phyloP scores from a whole-genome alignment of 2,329 filamentous ascomycete species.

The Dactylellina parvicollis region DNA sequence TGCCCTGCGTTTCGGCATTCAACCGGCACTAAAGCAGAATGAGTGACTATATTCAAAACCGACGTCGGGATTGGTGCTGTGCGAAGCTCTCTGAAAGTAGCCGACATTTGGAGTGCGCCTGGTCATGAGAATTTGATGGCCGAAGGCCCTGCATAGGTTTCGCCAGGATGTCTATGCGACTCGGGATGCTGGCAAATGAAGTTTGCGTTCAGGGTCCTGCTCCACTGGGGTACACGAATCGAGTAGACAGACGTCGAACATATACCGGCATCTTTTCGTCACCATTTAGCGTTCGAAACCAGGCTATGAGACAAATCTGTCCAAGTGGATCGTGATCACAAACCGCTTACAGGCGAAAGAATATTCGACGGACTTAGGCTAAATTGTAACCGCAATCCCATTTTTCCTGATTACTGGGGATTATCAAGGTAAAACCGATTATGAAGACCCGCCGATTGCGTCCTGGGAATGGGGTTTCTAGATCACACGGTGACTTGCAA shows the following conservation, averaged over 20 bases:
- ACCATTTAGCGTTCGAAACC: neutral
- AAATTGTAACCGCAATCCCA: conserved; percentile 26
- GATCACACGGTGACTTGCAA: conserved; percentile 3
- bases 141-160: conserved; percentile 49
- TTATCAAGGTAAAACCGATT: conserved; percentile 12
- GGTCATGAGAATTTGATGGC: conserved; percentile 23
- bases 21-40: conserved; percentile 48
- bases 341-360: conserved; percentile 43
- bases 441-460: conserved; percentile 32
- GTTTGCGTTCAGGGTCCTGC: conserved; percentile 15
- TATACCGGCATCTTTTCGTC: conserved; percentile 17
- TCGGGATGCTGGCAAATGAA: conserved; percentile 19
- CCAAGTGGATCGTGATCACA: conserved; percentile 31
- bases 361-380: conserved; percentile 52
- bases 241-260: neutral
- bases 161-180: conserved; percentile 23
- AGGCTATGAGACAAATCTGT: conserved; percentile 21
- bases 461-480: conserved; percentile 12
- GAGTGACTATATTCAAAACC: conserved; percentile 48
- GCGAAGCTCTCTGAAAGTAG: conserved; percentile 11
- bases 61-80: conserved; percentile 48
- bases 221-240: conserved; percentile 1
- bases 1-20: conserved; percentile 55
- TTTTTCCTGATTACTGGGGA: conserved; percentile 35
- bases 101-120: conserved; percentile 18